phyloP scores from a whole-genome alignment of 805 yeast species.

The Maudiozyma turicensis region DNA sequence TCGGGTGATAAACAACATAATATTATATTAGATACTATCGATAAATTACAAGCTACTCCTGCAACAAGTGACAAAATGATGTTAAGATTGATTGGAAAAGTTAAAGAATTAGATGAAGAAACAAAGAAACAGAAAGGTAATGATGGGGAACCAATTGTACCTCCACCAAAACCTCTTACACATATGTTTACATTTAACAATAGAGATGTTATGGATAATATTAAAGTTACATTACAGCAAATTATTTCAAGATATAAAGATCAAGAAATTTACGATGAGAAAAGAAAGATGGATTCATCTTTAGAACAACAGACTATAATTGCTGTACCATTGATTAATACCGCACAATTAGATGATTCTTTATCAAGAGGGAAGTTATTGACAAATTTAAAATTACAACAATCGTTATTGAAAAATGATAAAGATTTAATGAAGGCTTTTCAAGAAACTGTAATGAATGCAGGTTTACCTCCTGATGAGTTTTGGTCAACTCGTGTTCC shows the following conservation, averaged over 20 bases:
- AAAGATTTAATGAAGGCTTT: conserved; percentile 62
- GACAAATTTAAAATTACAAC: conserved; percentile 69
- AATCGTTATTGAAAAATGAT: conserved; percentile 61
- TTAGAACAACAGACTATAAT: conserved; percentile 9
- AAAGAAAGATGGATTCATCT: conserved; percentile 18
- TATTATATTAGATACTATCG: conserved; percentile 35
- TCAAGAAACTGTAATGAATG: conserved; percentile 76
- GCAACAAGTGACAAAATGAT: conserved; percentile 58
- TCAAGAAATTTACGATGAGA: conserved; percentile 35
- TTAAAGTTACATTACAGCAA: conserved; percentile 57
- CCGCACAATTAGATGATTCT: conserved; percentile 34
- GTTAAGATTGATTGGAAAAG: conserved; percentile 44
- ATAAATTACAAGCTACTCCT: conserved; percentile 58
- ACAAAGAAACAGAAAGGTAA: conserved; percentile 20
- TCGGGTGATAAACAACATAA: conserved; percentile 41
- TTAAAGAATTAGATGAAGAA: conserved; percentile 15
- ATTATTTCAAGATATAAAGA: conserved; percentile 59
- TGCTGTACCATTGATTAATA: conserved; percentile 26
- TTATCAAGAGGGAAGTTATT: conserved; percentile 51
- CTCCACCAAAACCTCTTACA: conserved; percentile 14
- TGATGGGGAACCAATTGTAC: conserved; percentile 19
- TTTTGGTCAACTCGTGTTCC: conserved; percentile 83
- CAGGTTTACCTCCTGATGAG: conserved; percentile 66
- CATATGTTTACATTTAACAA: conserved; percentile 56
- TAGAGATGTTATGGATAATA: conserved; percentile 65